Conservation (phyloP, 1,284 basidiomycete genomes). For the Trichosporon coremiiforme region DNA sequence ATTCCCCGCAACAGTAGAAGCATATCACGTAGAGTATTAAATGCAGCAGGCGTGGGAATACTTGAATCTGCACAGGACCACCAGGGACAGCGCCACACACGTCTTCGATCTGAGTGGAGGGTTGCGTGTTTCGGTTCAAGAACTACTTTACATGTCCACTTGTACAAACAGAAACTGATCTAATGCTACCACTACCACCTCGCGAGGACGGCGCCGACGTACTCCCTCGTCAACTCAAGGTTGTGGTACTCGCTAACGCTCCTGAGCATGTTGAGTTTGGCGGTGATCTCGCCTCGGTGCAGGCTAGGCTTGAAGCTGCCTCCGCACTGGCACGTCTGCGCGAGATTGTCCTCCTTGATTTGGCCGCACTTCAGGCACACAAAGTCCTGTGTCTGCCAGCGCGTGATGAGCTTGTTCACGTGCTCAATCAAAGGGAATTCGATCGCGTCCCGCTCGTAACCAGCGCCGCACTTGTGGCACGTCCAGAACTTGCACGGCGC, state of each 20-base stretch:
- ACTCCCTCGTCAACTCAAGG: conserved; percentile 51
- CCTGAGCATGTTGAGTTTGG: conserved; percentile 73
- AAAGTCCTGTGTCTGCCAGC: conserved; percentile 83
- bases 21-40: background rate
- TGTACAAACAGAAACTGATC: background rate
- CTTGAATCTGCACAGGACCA: background rate
- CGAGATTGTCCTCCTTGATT: conserved; percentile 82
- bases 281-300: conserved; percentile 68
- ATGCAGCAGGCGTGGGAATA: background rate
- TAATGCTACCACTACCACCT: conserved; percentile 41
- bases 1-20: background rate
- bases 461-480: conserved; percentile 69
- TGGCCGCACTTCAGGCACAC: conserved; percentile 82
- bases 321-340: conserved; percentile 82
- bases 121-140: too few species aligned
- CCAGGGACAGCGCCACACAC: background rate
- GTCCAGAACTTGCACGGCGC: conserved; percentile 56
- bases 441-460: conserved; percentile 82
- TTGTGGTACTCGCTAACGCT: conserved; percentile 58
- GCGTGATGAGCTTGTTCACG: conserved; percentile 70
- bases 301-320: conserved; percentile 74
- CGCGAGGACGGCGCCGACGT: conserved; percentile 44
- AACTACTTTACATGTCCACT: background rate
- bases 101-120: too few species aligned
- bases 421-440: conserved; percentile 82